Conservation (phyloP, 805 yeast genomes). For the Metschnikowia baotianmanensis region DNA sequence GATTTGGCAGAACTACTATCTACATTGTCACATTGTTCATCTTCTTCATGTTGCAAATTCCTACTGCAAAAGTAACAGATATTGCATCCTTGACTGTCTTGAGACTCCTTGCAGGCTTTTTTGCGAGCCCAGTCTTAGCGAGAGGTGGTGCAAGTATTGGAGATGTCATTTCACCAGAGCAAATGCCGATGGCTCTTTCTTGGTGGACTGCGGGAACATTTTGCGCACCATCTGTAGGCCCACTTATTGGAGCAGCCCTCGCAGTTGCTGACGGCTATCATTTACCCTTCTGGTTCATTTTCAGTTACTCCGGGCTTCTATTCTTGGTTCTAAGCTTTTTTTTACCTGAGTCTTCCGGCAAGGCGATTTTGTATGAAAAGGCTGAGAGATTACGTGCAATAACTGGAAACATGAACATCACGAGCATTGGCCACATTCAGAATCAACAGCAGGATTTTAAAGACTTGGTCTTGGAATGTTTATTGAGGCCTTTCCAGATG, state of each 20-base stretch:
- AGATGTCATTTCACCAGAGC: slow-evolving; percentile 45
- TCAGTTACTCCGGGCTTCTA: slow-evolving; percentile 13
- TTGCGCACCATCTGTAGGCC: slow-evolving; percentile 58
- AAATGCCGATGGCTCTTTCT: slow-evolving; percentile 47
- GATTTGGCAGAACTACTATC: slow-evolving; percentile 53
- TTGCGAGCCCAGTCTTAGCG: slow-evolving; percentile 55
- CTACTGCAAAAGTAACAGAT: slow-evolving; percentile 50
- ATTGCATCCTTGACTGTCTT: slow-evolving; percentile 50
- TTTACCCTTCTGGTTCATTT: slow-evolving; percentile 18
- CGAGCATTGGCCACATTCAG: slow-evolving; percentile 16
- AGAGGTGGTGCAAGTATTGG: slow-evolving; percentile 59
- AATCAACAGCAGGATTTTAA: slow-evolving; percentile 7
- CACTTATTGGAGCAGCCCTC: slow-evolving; percentile 54
- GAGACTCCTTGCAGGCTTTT: slow-evolving; percentile 53
- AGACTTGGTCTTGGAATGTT: slow-evolving; percentile 12
- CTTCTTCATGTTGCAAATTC: slow-evolving; percentile 53
- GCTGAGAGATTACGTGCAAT: slow-evolving; percentile 15
- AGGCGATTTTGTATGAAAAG: slow-evolving; percentile 16
- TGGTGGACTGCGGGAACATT: slow-evolving; percentile 55
- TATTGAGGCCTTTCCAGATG: slow-evolving; percentile 16
- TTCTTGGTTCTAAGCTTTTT: slow-evolving; percentile 11
- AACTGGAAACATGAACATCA: slow-evolving; percentile 15
- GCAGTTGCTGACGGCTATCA: slow-evolving; percentile 19
- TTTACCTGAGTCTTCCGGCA: slow-evolving; percentile 17
- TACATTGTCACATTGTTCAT: slow-evolving; percentile 47